Conservation (phyloP, 2,329 filamentous ascomycete species). For the Fusarium aywerte region DNA sequence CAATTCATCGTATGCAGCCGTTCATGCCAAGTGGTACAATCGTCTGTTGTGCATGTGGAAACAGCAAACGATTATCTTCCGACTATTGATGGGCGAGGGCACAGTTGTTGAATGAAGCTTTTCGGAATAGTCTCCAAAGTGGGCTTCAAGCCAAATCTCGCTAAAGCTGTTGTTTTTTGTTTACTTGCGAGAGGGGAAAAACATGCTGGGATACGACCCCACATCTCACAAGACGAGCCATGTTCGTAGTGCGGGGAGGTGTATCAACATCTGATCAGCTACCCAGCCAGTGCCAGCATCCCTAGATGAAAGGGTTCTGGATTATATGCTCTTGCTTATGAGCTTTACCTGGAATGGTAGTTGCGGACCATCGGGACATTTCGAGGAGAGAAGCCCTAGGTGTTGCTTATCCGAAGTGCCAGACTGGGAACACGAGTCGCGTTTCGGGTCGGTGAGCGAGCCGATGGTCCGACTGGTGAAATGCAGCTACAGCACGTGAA, state of each 20-base stretch:
- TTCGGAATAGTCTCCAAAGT: constrained; percentile 26
- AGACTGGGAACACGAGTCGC: constrained; percentile 27
- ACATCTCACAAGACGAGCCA: constrained; percentile 25
- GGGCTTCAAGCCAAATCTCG: constrained; percentile 7
- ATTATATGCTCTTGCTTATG: constrained; percentile 13
- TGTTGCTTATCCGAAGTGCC: constrained; percentile 7
- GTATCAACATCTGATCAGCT: background rate
- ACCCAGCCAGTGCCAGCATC: background rate
- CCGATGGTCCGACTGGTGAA: constrained; percentile 20
- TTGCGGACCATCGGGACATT: constrained; percentile 24
- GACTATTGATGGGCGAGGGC: background rate
- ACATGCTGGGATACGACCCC: constrained; percentile 18
- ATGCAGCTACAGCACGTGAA: background rate
- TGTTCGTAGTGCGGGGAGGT: constrained; percentile 25
- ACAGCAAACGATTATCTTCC: background rate
- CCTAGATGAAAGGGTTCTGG: constrained; percentile 2
- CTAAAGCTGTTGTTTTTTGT: constrained; percentile 24
- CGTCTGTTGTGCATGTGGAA: background rate
- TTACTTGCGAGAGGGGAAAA: constrained; percentile 3
- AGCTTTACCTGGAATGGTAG: constrained; percentile 22
- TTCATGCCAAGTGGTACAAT: background rate
- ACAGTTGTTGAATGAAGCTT: constrained; percentile 12
- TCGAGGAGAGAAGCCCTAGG: constrained; percentile 4
- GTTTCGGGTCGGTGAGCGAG: constrained; percentile 28
- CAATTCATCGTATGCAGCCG: background rate